Conservation (phyloP, 345 rosid genomes). For the Moricandia arvensis region DNA sequence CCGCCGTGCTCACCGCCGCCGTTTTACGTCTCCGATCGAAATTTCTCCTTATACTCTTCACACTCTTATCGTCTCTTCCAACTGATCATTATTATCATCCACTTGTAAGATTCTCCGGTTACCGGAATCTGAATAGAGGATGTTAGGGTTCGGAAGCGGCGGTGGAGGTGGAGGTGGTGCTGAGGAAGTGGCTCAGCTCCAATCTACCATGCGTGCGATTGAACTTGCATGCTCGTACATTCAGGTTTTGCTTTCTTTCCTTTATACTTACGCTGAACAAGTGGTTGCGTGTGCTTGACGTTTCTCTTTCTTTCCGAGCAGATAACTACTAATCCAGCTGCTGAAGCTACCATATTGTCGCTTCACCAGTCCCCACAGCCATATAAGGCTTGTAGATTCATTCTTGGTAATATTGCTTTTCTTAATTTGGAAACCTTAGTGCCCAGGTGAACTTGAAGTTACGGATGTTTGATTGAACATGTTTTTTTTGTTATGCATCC, state of each 20-base stretch:
- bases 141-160: slow-evolving; percentile 50
- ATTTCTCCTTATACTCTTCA: not conserved
- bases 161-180: not conserved
- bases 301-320: slow-evolving; percentile 30
- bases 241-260: slow-evolving; percentile 51
- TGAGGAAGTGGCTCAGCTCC: slow-evolving; percentile 63
- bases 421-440: not conserved
- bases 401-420: slow-evolving; percentile 57
- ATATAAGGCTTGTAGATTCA: slow-evolving; percentile 74
- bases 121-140: slow-evolving; percentile 25
- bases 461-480: not conserved
- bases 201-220: slow-evolving; percentile 84
- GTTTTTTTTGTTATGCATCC: slow-evolving; percentile 17
- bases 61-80: not conserved
- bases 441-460: not conserved
- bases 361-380: slow-evolving; percentile 81
- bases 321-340: slow-evolving; percentile 75
- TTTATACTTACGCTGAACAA: not conserved
- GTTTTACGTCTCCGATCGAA: slow-evolving; percentile 8
- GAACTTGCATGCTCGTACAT: slow-evolving; percentile 87
- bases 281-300: slow-evolving; percentile 3
- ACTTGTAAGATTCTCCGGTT: slow-evolving; percentile 15
- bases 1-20: slow-evolving; percentile 23
- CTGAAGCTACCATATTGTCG: slow-evolving; percentile 78
- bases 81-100: not conserved